Conservation (phyloP, 371 early-diverging fungal species). For the Ordospora colligata region DNA sequence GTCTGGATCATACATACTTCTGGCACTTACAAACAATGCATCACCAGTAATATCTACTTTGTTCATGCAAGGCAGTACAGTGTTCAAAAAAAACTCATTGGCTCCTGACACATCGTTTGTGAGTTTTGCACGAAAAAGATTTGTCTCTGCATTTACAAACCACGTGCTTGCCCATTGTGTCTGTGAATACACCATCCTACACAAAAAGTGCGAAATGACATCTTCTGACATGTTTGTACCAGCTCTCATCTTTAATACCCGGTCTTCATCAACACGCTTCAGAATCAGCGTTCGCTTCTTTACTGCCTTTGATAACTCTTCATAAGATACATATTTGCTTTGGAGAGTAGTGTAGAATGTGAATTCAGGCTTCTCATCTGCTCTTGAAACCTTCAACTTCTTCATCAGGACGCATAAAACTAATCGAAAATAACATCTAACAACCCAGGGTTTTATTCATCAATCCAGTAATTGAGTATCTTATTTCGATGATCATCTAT, state of each 20-base stretch:
- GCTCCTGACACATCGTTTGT: not conserved
- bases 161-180: slow-evolving; percentile 31
- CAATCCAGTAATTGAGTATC: not conserved
- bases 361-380: not conserved
- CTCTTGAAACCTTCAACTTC: not conserved
- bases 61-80: slow-evolving; percentile 35
- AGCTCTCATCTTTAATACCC: not conserved
- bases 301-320: slow-evolving; percentile 21
- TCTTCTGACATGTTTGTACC: slow-evolving; percentile 24
- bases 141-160: slow-evolving; percentile 55
- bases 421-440: not conserved
- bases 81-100: slow-evolving; percentile 30
- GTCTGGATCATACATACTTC: slow-evolving; percentile 10
- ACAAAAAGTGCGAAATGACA: slow-evolving; percentile 37
- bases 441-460: not conserved
- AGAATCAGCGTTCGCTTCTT: slow-evolving; percentile 14
- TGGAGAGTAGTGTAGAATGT: slow-evolving; percentile 36
- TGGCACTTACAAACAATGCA: slow-evolving; percentile 1
- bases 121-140: slow-evolving; percentile 43
- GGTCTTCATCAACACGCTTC: not conserved
- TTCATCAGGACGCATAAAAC: slow-evolving; percentile 20
- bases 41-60: not conserved
- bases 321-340: slow-evolving; percentile 16
- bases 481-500: not conserved
- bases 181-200: slow-evolving; percentile 32